phyloP scores from a whole-genome alignment of 192 early-diverging fungal species.

The Rhizophlyctis rosea region DNA sequence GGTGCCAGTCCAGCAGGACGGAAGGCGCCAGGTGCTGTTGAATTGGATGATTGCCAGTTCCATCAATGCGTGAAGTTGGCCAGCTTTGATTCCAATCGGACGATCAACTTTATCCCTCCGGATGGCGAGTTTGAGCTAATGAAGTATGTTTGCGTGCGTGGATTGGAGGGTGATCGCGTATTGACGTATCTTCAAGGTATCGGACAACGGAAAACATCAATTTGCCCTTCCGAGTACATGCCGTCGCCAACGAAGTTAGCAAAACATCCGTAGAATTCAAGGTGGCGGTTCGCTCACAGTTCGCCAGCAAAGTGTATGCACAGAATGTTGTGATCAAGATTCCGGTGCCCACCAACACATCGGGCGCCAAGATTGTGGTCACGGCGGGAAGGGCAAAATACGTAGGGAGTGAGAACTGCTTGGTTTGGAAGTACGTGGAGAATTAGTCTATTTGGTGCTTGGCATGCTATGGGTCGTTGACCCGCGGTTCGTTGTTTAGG shows the following conservation, averaged over 20 bases:
- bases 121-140: slow-evolving; percentile 98
- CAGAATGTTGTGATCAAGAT: slow-evolving; percentile 85
- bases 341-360: slow-evolving; percentile 89
- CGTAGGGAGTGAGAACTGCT: slow-evolving; percentile 85
- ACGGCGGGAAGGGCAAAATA: slow-evolving; percentile 90
- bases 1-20: slow-evolving; percentile 14
- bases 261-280: slow-evolving; percentile 84
- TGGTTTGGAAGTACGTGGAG: slow-evolving; percentile 88
- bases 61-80: slow-evolving; percentile 97
- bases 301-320: slow-evolving; percentile 81
- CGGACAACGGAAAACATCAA: slow-evolving; percentile 94
- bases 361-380: slow-evolving; percentile 76
- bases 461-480: too few species aligned
- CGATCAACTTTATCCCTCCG: slow-evolving; percentile 96
- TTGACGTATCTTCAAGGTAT: slow-evolving; percentile 46
- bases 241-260: slow-evolving; percentile 84
- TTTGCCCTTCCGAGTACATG: slow-evolving; percentile 92
- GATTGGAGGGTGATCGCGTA: neutral
- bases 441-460: too few species aligned
- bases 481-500: slow-evolving; percentile 36
- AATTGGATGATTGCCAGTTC: slow-evolving; percentile 97
- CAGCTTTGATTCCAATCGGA: slow-evolving; percentile 86
- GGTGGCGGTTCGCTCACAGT: slow-evolving; percentile 85
- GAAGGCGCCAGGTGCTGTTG: slow-evolving; percentile 50
- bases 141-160: slow-evolving; percentile 32